phyloP scores from a whole-genome alignment of 192 early-diverging fungal genomes.

The Jimgerdemannia flammicorona region DNA sequence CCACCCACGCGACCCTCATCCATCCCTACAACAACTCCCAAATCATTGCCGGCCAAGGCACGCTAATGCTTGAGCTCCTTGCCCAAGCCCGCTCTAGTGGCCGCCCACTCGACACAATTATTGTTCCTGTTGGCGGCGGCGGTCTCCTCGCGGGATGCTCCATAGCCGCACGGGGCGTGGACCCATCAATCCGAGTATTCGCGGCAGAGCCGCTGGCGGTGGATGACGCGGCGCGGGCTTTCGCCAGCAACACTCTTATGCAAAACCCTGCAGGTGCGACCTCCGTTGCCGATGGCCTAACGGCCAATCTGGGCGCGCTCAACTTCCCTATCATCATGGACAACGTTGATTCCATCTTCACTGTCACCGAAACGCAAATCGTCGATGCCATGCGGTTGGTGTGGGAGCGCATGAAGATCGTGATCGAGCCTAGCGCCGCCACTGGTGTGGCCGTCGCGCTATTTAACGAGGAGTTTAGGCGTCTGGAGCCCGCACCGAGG shows the following conservation, averaged over 20 bases:
- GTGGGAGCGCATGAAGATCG: slow-evolving; percentile 47
- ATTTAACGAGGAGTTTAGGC: slow-evolving; percentile 27
- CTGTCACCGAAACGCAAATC: slow-evolving; percentile 49
- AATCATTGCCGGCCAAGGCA: slow-evolving; percentile 58
- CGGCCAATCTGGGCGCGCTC: slow-evolving; percentile 37
- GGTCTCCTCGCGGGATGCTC: slow-evolving; percentile 48
- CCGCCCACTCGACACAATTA: slow-evolving; percentile 37
- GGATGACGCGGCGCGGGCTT: slow-evolving; percentile 33
- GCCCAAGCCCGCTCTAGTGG: slow-evolving; percentile 28
- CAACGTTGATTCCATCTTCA: slow-evolving; percentile 46
- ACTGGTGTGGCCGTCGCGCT: slow-evolving; percentile 49
- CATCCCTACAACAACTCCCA: slow-evolving; percentile 46
- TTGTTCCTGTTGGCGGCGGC: slow-evolving; percentile 54
- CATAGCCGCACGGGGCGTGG: slow-evolving; percentile 33
- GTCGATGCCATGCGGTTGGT: slow-evolving; percentile 43
- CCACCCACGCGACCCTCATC: slow-evolving; percentile 32
- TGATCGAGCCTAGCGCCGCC: slow-evolving; percentile 48
- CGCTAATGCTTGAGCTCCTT: slow-evolving; percentile 48
- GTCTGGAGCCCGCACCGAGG: slow-evolving; percentile 6
- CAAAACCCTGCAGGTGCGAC: not conserved
- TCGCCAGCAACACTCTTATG: slow-evolving; percentile 2
- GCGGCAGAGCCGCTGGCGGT: slow-evolving; percentile 44
- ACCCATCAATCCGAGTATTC: slow-evolving; percentile 37
- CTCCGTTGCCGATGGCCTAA: slow-evolving; percentile 50
- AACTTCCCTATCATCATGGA: slow-evolving; percentile 46